Evolutionary conservation across 331 rosid species (phyloP), one percentile per base, ranked within the genome.

Genomic region (Saraca asoca): DNA sequence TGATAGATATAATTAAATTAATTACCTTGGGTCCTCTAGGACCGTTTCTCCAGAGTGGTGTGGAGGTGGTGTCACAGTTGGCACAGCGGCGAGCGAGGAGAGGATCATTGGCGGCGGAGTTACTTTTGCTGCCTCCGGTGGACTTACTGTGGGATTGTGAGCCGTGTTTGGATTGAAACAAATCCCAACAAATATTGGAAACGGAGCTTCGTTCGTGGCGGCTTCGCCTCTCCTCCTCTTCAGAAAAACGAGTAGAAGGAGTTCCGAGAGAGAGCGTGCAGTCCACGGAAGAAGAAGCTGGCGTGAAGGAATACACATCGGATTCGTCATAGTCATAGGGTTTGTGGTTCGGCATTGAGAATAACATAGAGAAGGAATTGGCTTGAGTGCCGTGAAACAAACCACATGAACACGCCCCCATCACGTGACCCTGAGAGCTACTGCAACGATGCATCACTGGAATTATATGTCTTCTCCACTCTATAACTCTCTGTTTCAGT

Each of bases 31-130:
- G 98, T 51, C 98, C 98, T 33, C 91, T 79, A 5, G 98, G 98
- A 43, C 98, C 98, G 19, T 91, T 91, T 48, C 98, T 79, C 98
- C 98, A 91, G 6, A 91, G 98, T 0, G 98, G 98, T 2, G 98
- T 91, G 8, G 98, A 89, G 52, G 96, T 91, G 67, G 98, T 91
- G 81, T 89, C 96, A 17, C 98, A 91, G 85, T 89, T 91, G 3
- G 98, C 98, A 39, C 98, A 92, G 58, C 95, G 95, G 50, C 98
- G 98, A 61, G 96, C 97, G 11, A 88, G 80, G 54, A 90, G 96
- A 29, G 97, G 69, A 6, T 89, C 96, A 37, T 58, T 68, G 66
- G 64, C 34, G 62, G 9, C 52, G 5, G 16, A 38, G 29, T 24
- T 49, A 38, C 72, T 43, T 39, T 19, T 52, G 42, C 33, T 31